phyloP scores from a whole-genome alignment of 1,139 yeast species.

The Suhomyces wounanorum region DNA sequence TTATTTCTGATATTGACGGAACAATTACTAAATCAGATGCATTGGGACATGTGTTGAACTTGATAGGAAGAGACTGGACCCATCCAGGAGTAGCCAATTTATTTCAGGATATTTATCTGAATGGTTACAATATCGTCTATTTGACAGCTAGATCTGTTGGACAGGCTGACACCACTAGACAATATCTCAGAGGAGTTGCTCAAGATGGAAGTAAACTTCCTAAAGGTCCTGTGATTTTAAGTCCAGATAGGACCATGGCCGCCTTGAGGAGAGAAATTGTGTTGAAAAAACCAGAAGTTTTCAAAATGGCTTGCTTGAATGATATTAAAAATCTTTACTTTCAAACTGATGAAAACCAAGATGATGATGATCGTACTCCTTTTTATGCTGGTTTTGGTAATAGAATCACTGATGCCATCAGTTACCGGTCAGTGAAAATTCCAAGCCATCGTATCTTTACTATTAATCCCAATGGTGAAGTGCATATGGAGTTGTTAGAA shows the following conservation, averaged over 20 bases:
- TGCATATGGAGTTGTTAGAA: conserved; percentile 93
- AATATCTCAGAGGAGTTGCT: conserved; percentile 73
- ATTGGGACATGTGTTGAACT: conserved; percentile 89
- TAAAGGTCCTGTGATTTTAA: conserved; percentile 88
- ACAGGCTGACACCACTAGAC: conserved; percentile 89
- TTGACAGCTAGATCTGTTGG: conserved; percentile 96
- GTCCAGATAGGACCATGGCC: conserved; percentile 97
- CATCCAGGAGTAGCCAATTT: conserved; percentile 93
- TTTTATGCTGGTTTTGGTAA: conserved; percentile 98
- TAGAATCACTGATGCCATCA: conserved; percentile 93
- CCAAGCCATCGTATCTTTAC: conserved; percentile 96
- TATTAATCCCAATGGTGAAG: conserved; percentile 95
- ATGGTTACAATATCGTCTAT: conserved; percentile 93
- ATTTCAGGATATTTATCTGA: conserved; percentile 78
- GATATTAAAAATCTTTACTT: conserved; percentile 76
- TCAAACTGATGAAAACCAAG: conserved; percentile 28
- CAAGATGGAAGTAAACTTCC: conserved; percentile 81
- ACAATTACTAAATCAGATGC: conserved; percentile 98
- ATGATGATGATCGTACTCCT: conserved; percentile 57
- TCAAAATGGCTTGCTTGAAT: conserved; percentile 94
- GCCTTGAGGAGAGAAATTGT: conserved; percentile 91
- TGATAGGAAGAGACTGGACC: conserved; percentile 98
- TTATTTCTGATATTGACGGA: conserved; percentile 96
- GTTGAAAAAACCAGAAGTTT: conserved; percentile 92
- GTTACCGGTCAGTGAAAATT: conserved; percentile 90